Conservation (phyloP, 106 monocot genomes). For the Dendrobium huoshanense region DNA sequence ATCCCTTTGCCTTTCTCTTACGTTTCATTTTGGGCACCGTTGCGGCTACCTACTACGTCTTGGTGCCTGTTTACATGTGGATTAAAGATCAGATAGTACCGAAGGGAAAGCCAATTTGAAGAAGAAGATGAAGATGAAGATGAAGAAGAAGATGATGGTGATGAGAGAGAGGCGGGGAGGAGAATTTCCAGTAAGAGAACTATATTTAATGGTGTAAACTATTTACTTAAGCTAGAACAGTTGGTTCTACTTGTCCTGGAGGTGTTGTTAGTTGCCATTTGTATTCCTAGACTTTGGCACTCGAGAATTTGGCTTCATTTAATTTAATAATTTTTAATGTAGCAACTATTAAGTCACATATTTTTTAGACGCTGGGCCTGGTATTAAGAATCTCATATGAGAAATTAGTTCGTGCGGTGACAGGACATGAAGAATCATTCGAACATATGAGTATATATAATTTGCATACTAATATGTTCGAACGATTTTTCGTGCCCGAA, state of each 20-base stretch:
- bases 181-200: background rate
- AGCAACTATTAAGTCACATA: background rate
- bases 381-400: too few species aligned
- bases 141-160: background rate
- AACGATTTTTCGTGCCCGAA: too few species aligned
- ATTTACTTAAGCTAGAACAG: background rate
- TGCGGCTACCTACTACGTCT: slow-evolving; percentile 65
- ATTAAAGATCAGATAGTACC: slow-evolving; percentile 93
- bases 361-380: too few species aligned
- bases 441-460: too few species aligned
- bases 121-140: background rate
- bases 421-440: too few species aligned
- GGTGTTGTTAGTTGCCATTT: too few species aligned
- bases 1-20: slow-evolving; percentile 80
- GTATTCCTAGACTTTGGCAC: background rate
- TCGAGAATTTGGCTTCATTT: background rate
- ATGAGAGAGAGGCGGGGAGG: background rate
- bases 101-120: slow-evolving; percentile 77
- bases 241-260: background rate
- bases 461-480: too few species aligned
- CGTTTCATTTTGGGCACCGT: slow-evolving; percentile 82
- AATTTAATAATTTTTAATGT: background rate
- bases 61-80: slow-evolving; percentile 99
- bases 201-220: background rate
- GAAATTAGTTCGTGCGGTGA: too few species aligned